Conservation (phyloP, 2,329 filamentous ascomycete species). For the Colletotrichum paranaense region DNA sequence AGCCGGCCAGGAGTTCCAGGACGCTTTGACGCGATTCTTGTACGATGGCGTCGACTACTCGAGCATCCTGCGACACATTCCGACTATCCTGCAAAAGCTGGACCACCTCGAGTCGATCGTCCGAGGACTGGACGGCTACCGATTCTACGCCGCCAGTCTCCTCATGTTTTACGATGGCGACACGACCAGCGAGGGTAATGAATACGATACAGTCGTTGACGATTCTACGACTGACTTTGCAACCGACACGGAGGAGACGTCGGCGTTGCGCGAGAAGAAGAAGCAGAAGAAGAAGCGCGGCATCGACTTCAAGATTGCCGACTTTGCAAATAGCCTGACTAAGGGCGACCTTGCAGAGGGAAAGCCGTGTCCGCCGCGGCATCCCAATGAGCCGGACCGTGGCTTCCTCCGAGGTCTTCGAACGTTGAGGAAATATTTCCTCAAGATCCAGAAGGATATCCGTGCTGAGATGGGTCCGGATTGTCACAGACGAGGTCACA, state of each 20-base stretch:
- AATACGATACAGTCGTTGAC: conserved; percentile 63
- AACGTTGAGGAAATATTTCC: conserved; percentile 84
- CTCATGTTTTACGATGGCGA: conserved; percentile 98
- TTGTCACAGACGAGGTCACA: conserved; percentile 40
- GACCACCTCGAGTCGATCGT: conserved; percentile 87
- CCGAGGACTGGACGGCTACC: conserved; percentile 81
- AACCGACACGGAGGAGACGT: conserved; percentile 68
- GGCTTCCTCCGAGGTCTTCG: conserved; percentile 90
- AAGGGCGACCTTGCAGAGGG: conserved; percentile 77
- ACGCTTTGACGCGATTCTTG: conserved; percentile 87
- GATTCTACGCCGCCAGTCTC: conserved; percentile 94
- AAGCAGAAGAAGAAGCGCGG: conserved; percentile 64
- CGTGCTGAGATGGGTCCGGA: conserved; percentile 62
- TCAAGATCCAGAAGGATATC: conserved; percentile 86
- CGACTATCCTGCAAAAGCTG: conserved; percentile 86
- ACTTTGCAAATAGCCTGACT: conserved; percentile 98
- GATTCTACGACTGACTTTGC: conserved; percentile 70
- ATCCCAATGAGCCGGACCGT: conserved; percentile 83
- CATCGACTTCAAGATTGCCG: conserved; percentile 96
- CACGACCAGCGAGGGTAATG: conserved; percentile 58
- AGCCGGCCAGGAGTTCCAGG: conserved; percentile 88
- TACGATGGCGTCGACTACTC: conserved; percentile 87
- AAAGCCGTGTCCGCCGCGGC: conserved; percentile 80
- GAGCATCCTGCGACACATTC: conserved; percentile 88
- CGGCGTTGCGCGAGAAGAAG: conserved; percentile 50